Evolutionary conservation across 176 grass and related monocot species (phyloP).

Genomic region (Microstegium vimineum): DNA sequence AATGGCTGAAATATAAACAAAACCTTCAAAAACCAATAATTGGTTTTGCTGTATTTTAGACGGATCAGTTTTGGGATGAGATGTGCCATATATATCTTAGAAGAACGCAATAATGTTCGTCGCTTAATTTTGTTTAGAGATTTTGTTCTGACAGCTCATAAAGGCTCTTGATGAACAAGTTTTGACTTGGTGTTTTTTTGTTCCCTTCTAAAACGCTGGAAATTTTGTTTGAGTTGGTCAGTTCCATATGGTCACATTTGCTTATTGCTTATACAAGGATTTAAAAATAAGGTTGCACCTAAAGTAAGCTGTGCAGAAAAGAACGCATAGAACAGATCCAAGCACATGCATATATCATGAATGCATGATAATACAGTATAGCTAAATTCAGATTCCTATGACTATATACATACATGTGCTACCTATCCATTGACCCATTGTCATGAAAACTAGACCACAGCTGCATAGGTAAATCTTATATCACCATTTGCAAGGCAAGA

Average conservation of each 20-base stretch:
- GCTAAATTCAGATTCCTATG: background rate
- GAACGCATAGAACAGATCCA: no score
- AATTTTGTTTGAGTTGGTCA: no score
- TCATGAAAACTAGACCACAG: background rate
- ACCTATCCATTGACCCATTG: background rate
- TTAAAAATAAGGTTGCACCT: background rate
- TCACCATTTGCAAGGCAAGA: background rate
- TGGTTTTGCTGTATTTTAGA: background rate
- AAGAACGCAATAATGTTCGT: background rate
- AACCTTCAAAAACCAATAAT: background rate
- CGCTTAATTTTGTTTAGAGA: background rate
- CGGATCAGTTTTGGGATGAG: background rate
- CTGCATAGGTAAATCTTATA: background rate
- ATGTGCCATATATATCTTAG: background rate
- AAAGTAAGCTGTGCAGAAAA: background rate
- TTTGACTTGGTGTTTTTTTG: background rate
- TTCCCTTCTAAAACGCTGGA: background rate
- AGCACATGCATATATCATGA: no score
- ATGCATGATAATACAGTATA: no score
- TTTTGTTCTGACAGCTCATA: background rate
- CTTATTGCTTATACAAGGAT: background rate
- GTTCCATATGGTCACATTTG: no score
- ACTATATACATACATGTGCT: background rate
- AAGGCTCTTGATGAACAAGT: background rate
- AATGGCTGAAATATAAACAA: background rate